A percentile compares a stretch with the other conserved stretches of the same genome.
Evolutionary conservation across 805 yeast genomes (phyloP).

Genomic region (Yarrowia bubula): DNA sequence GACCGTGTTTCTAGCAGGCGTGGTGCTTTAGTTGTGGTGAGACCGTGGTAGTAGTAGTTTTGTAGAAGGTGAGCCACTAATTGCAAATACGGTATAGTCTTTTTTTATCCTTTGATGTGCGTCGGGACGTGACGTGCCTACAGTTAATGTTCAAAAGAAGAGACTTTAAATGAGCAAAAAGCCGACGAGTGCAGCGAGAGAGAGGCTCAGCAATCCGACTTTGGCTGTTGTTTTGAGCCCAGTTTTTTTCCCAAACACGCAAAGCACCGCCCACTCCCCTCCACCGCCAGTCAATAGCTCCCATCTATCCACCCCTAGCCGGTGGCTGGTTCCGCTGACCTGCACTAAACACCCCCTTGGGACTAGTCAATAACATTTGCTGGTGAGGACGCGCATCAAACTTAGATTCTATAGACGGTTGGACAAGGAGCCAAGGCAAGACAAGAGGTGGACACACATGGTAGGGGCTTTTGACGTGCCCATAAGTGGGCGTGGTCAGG

Average conservation of each 20-base stretch:
- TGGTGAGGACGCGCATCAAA: constrained; percentile 14
- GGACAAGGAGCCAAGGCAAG: not conserved
- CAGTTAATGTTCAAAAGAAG: not conserved
- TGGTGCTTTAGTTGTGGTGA: not conserved
- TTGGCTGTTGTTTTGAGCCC: not conserved
- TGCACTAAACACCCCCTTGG: constrained; percentile 16
- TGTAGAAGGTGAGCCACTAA: not conserved
- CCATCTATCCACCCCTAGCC: not conserved
- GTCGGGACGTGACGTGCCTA: constrained; percentile 22
- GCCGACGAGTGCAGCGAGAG: not conserved
- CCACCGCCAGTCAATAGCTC: not conserved
- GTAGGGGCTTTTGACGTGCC: constrained; percentile 4
- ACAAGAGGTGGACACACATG: not conserved
- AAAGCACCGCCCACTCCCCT: too few relatives aligned
- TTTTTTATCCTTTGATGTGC: constrained; percentile 16
- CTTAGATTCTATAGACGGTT: not conserved
- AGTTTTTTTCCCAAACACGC: not conserved
- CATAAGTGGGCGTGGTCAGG: not conserved
- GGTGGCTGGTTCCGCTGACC: not conserved
- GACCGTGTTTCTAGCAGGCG: not conserved
- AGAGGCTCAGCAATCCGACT: too few relatives aligned
- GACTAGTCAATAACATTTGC: not conserved
- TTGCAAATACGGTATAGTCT: not conserved
- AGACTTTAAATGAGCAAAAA: constrained; percentile 3
- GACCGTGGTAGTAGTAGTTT: not conserved